Evolutionary conservation across 2,329 filamentous ascomycete genomes (phyloP).

Genomic region (Diaporthe ilicicola): DNA sequence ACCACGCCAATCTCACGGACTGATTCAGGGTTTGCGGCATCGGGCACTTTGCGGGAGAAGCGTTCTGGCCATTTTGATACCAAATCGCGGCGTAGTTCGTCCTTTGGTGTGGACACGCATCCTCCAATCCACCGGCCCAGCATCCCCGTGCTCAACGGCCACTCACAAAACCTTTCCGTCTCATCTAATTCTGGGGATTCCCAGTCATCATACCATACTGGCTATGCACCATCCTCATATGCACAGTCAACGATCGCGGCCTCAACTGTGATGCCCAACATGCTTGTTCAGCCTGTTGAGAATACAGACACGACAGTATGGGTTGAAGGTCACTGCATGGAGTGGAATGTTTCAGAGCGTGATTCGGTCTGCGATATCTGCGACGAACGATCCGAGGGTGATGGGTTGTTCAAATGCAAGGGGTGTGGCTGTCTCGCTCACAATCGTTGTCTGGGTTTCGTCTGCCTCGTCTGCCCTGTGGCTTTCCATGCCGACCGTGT

Average conservation of each 20-base stretch:
- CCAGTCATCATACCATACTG: constrained; percentile 71
- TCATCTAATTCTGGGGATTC: constrained; percentile 69
- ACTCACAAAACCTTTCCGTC: constrained; percentile 66
- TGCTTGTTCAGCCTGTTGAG: constrained; percentile 79
- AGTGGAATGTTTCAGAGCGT: constrained; percentile 68
- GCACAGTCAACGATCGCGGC: constrained; percentile 87
- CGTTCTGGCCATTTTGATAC: constrained; percentile 89
- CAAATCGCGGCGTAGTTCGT: constrained; percentile 87
- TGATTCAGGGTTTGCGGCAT: constrained; percentile 89
- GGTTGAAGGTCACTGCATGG: constrained; percentile 86
- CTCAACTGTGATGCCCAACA: constrained; percentile 86
- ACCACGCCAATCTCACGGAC: constrained; percentile 84
- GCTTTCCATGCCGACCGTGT: constrained; percentile 71
- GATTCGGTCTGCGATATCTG: constrained; percentile 75
- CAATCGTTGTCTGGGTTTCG: constrained; percentile 67
- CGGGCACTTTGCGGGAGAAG: constrained; percentile 90
- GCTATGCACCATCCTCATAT: constrained; percentile 85
- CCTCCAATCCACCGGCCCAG: constrained; percentile 71
- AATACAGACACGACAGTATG: constrained; percentile 84
- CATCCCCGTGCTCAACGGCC: constrained; percentile 76
- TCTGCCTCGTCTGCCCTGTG: constrained; percentile 69
- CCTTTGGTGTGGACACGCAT: constrained; percentile 81
- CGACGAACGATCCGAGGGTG: constrained; percentile 75
- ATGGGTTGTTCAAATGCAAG: constrained; percentile 79
- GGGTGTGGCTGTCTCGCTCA: constrained; percentile 69